Base-by-base conservation (phyloP, 805 yeast genomes). In the Debaryomyces prosopidis region DNA sequence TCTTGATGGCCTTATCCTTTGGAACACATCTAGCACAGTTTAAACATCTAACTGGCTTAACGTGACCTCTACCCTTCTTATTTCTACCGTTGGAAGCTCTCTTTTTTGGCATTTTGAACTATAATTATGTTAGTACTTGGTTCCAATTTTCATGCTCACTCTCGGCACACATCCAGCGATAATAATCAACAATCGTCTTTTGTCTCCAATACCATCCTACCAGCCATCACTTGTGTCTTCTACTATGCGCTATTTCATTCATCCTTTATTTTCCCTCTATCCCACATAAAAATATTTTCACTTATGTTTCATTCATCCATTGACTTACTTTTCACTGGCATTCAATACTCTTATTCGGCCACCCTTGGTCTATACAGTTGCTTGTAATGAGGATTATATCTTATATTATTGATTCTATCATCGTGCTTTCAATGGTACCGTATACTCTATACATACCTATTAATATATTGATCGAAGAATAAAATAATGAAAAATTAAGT, bases 71-170 rank as follows among this genome's bases (percentile, higher is more conserved):
- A 77, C 98, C 98, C 84, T 90, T 91, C 95, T 94, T 94, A 95
- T 94, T 94, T 85, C 99, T 92, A 86, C 99, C 99, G 97, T 91
- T 90, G 94, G 97, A 90, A 79, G 98, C 90, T 91, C 99, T 92
- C 98, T 94, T 94, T 89, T 94, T 94, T 80, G 99, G 98, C 99
- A 94, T 94, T 60, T 77, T 84, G 77, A 44, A 53, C 63, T 63
- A 53, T 30, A 46, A 17, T 36, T 20, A 23, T 48, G 66, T 61
- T 63, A 63, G 65, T 62, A 23, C 26, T 23, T 10, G 26, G 26
- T 23, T 23, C 26, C 26, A 10, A 10, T 23, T 23, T 23, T 10
- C 26, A 61, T 40, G 15, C 15, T 14, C 26, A 32, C n/a, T 20
- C 5, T 5, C 9, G 19, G 8, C 37, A 17, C 19, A 34, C 19